Evolutionary conservation across 2,329 filamentous ascomycete genomes (phyloP).

Genomic region (Apiospora koreana): DNA sequence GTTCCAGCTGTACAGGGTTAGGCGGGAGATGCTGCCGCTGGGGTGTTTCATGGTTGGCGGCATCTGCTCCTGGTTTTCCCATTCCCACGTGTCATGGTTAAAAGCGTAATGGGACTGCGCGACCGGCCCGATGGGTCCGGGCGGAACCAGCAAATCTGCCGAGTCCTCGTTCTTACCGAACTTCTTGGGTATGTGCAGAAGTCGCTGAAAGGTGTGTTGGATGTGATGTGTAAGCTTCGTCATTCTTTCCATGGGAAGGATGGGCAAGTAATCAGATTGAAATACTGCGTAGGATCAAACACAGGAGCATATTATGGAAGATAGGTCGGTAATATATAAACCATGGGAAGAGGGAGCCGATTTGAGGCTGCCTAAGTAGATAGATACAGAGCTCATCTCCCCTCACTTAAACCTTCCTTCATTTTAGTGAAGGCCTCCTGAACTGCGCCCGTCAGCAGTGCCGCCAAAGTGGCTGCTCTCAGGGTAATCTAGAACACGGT

Average conservation of each 20-base stretch:
- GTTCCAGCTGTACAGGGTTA: constrained; percentile 33
- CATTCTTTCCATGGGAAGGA: neutral
- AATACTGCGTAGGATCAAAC: neutral
- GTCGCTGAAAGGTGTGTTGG: neutral
- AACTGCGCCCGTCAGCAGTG: neutral
- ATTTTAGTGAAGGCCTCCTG: neutral
- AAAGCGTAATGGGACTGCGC: constrained; percentile 28
- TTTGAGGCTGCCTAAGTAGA: too few relatives aligned
- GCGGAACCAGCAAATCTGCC: too few relatives aligned
- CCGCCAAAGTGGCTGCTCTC: neutral
- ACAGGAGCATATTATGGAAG: too few relatives aligned
- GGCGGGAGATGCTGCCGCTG: constrained; percentile 15
- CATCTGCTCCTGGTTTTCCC: neutral
- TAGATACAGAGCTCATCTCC: neutral
- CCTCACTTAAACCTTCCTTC: neutral
- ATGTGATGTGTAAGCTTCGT: neutral
- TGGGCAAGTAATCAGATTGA: too few relatives aligned
- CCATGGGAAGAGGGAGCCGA: neutral
- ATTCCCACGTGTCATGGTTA: neutral
- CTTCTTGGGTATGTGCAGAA: too few relatives aligned
- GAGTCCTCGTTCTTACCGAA: too few relatives aligned
- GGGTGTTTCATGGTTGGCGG: neutral
- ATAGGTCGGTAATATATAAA: neutral
- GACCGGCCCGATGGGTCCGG: too few relatives aligned
- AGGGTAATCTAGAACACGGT: neutral